Evolutionary conservation across 768 basidiomycete genomes (phyloP), one percentile per base, ranked within the genome.

Genomic region (Pleurotus salmoneostramineus): DNA sequence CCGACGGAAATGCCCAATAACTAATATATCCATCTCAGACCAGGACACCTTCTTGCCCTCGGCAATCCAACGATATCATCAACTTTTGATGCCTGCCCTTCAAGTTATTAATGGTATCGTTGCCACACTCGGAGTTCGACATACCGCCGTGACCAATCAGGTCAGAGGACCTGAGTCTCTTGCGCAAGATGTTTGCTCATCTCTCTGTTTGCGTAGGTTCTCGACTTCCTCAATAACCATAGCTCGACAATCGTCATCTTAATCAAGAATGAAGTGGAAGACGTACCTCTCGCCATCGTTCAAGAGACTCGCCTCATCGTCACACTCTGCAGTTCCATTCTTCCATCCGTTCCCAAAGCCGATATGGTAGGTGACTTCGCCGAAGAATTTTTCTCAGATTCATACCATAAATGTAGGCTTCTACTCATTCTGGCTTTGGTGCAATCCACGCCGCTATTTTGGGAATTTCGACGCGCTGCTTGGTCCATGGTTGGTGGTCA

Each of bases 61-160:
- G 0, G 91, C 91, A 1, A 82, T 93, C 15, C 87, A 91, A 56
- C 84, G 96, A 36, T 95, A 97, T 68, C 94, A 97, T 64, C 95
- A 97, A 65, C 71, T 97, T 0, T 80, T 97, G 63, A 83, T 94
- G 73, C 95, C 93, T 0, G 87, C 89, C 4, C 68, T 98, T 43
- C 94, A 97, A 68, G 78, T 97, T 15, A 79, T 91, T 10, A 81
- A 86, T 56, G 87, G 84, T 6, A 82, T 93, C 56, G 72, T 96
- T 33, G 84, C 92, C 3, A 89, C 88, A n/a, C 70, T 94, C 7
- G 90, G 91, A 8, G 73, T 76, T 15, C 82, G 83, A 50, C 89
- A 92, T 61, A 68, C 80, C 2, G 85, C 85, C 0, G 87, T 84
- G 0, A 76, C 83, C 1, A 83, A 86, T 48, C 92, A 93, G 75